Evolutionary conservation across 352 stramenopile genomes (phyloP).

Genomic region (Phytophthora capsici): DNA sequence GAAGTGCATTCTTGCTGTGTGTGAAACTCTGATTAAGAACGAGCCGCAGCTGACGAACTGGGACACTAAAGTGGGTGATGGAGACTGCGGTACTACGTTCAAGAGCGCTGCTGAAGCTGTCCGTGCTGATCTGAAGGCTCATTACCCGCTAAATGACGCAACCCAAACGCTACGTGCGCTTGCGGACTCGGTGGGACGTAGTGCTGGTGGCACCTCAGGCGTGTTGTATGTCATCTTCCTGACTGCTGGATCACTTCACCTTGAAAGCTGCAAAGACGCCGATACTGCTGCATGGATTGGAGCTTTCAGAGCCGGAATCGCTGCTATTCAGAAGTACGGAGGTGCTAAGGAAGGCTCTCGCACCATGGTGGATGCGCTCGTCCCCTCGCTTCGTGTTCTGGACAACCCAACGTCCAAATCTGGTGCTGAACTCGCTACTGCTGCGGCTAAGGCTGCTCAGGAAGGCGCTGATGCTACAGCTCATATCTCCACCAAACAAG

Average conservation of each 20-base stretch:
- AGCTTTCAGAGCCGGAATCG: conserved; percentile 79
- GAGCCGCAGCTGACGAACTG: conserved; percentile 94
- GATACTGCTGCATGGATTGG: conserved; percentile 52
- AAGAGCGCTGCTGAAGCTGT: conserved; percentile 92
- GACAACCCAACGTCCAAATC: conserved; percentile 32
- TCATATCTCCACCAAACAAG: conserved; percentile 80
- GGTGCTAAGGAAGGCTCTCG: conserved; percentile 93
- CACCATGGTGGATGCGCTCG: conserved; percentile 97
- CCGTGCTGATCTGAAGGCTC: conserved; percentile 56
- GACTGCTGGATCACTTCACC: conserved; percentile 61
- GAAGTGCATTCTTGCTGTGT: conserved; percentile 72
- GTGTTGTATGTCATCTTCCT: conserved; percentile 96
- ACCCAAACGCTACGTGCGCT: conserved; percentile 64
- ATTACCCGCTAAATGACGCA: conserved; percentile 73
- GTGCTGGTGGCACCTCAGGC: conserved; percentile 94
- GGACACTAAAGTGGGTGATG: conserved; percentile 97
- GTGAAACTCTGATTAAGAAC: conserved; percentile 80
- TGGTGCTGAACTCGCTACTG: conserved; percentile 33
- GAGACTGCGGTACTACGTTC: conserved; percentile 97
- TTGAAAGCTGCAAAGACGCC: conserved; percentile 48
- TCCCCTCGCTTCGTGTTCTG: conserved; percentile 83
- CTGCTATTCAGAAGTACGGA: conserved; percentile 90
- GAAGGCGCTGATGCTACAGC: conserved; percentile 92
- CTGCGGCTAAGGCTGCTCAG: conserved; percentile 78
- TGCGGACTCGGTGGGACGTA: conserved; percentile 71